Evolutionary conservation across 2,329 filamentous ascomycete genomes (phyloP), one percentile per base, ranked within the genome.

Genomic region (Fusarium beomiforme): DNA sequence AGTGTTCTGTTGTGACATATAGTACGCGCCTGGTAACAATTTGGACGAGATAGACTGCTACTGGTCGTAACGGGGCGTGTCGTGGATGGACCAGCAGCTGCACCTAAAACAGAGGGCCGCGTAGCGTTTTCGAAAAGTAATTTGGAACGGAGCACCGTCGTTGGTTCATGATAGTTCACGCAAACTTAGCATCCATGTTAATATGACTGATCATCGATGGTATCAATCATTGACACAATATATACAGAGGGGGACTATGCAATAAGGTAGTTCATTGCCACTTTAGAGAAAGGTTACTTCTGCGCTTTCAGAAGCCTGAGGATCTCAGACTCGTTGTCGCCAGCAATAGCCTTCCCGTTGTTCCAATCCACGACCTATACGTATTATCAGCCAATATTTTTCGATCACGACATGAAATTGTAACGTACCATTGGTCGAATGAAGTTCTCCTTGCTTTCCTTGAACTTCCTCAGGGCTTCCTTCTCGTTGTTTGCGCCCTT

Each of bases 241-340:
- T 70, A 67, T 67, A 70, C 47, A 72, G 31, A 26, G 51, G 49
- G 67, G 63, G 55, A 49, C 50, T 61, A 58, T 65, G 44, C 33
- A n/a, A 51, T 58, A n/a, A n/a, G n/a, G n/a, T n/a, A 43, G 56
- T 67, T 66, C 65, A 34, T 74, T 69, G 63, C 73, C 60, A 36
- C 11, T 63, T 61, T 57, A 68, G 57, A 53, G 50, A 46, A 54
- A 39, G 34, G 34, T 72, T 78, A 79, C 67, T 83, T 84, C 59
- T 89, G 80, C 62, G 88, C 85, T 64, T 90, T 88, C 56, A 98
- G 82, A 81, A 97, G 86, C 82, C 92, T 94, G 78, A 97, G 82
- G 67, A 98, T 98, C 83, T 95, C 92, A 19, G 94, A 97, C 84
- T 97, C 91, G 71, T 92, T 91, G 54, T 93, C 93, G 23, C 93